Conservation (phyloP, 2,329 filamentous ascomycete genomes). For the Teratosphaeria viscida region DNA sequence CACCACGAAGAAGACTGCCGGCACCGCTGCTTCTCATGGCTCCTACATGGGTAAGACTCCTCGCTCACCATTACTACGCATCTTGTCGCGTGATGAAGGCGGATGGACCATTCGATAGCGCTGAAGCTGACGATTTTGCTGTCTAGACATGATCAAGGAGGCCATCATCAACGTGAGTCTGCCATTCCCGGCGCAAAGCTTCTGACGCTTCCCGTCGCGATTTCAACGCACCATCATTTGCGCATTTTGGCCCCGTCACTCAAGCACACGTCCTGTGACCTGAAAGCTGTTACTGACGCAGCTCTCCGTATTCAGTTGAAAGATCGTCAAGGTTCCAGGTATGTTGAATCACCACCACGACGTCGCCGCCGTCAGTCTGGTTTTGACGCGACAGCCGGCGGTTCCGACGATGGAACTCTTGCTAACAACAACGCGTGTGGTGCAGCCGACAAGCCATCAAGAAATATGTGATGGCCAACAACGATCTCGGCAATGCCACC, state of each 20-base stretch:
- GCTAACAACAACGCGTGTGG: slow-evolving; percentile 15
- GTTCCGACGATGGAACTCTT: slow-evolving; percentile 4
- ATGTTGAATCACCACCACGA: slow-evolving; percentile 30
- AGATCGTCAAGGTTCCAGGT: slow-evolving; percentile 61
- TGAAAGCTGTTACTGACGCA: slow-evolving; percentile 37
- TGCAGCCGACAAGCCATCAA: slow-evolving; percentile 60
- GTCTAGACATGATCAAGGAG: slow-evolving; percentile 62
- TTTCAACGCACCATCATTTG: slow-evolving; percentile 12
- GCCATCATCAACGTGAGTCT: slow-evolving; percentile 59
- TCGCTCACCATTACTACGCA: not conserved
- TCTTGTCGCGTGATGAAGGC: not conserved
- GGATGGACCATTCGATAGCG: slow-evolving; percentile 4
- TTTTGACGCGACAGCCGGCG: slow-evolving; percentile 1
- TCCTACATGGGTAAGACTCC: slow-evolving; percentile 53
- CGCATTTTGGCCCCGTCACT: slow-evolving; percentile 2
- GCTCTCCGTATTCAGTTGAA: slow-evolving; percentile 48
- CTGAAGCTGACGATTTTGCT: slow-evolving; percentile 43
- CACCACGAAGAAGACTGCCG: slow-evolving; percentile 45
- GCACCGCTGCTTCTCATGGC: slow-evolving; percentile 46
- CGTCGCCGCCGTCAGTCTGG: slow-evolving; percentile 15
- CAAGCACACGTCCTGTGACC: not conserved
- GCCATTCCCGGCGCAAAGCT: slow-evolving; percentile 39
- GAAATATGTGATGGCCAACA: slow-evolving; percentile 65
- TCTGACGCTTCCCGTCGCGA: slow-evolving; percentile 6
- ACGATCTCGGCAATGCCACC: slow-evolving; percentile 46